Base-by-base conservation (phyloP, 169 alveolate genomes). In the Cryptosporidium tyzzeri region DNA sequence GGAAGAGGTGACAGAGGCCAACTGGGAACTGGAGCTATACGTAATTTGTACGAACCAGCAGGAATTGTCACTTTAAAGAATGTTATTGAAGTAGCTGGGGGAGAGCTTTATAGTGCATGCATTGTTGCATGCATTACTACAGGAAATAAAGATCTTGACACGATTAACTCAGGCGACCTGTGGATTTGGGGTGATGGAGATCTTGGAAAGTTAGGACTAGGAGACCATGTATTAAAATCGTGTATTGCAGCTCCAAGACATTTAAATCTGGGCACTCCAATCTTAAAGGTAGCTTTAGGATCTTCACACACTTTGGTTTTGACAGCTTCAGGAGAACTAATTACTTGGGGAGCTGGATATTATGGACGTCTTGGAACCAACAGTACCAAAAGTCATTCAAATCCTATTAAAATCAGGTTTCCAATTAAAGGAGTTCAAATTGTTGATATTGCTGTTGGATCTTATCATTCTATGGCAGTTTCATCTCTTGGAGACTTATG, bases 171-270 rank as follows among this genome's bases (percentile, higher is more conserved):
- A 18, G 98, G 98, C 5, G 92, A 92, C 12, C 84, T 95, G 21
- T 95, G 96, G 95, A 92, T 95, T 59, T 96, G 97, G 94, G 98
- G 98, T 0, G 71, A 93, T 7, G 97, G 97, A 2, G 95, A 93
- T 23, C 89, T 96, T 53, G 97, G 97, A 12, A 96, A 95, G 74
- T 92, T 95, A 29, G 98, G 97, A 41, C 91, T 96, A 7, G 98
- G 98, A 12, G 92, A 84, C 12, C 93, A 89, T 12, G 70, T 92
- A 48, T 73, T 93, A 10, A 86, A 93, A 2, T 92, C 94, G 0
- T 73, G 94, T 14, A 91, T 96, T 3, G 86, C 93, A 70, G 70
- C 93, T 1, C 98, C 98, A 0, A 68, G 96, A 62, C 85, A 91
- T 75, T 91, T 96, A 41, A 85, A 85, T 33, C 35, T 84, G 69